Evolutionary conservation across 345 rosid species (phyloP), one percentile per base, ranked within the genome.

Genomic region (Microthlaspi erraticum): DNA sequence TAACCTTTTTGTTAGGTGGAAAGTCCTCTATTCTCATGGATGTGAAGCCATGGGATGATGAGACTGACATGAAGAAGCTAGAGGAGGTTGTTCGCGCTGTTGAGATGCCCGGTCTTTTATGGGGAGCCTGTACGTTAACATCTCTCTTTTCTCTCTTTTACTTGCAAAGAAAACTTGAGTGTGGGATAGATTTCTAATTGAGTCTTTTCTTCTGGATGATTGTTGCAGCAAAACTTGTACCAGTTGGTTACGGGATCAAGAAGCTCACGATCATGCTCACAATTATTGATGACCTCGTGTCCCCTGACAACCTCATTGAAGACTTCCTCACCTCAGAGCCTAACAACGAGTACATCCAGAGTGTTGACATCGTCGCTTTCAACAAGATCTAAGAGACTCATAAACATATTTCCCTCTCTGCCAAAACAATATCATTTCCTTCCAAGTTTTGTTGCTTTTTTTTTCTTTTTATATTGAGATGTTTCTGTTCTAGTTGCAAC

Each of bases 21-120:
- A 89, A 93, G 71, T 91, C 98, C 12, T 93, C 97, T 2, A 83
- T 93, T 32, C 94, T 93, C 19, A 10, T 93, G 93, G 98, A 91
- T 60, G 84, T 93, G 32, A 91, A 93, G 68, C 97, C 98, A 53
- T 93, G 97, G 96, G 98, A 93, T 74, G 98, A 93, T 61, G 98
- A 93, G 81, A 93, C 97, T 5, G 98, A 93, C 88, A 89, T 93
- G 98, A 89, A 85, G 87, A 89, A 89, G 75, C 76, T 93, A 55
- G 96, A 93, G 74, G 91, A 84, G 80, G 77, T 76, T 54, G 95
- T 93, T 32, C 80, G 96, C 26, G 42, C 74, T 33, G 42, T 91
- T 36, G 83, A 87, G 83, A 75, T 93, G 96, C 90, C 91, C 1
- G 97, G 98, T 74, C 97, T 93, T 32, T 41, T 85, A 0, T 93